These are phyloP conservation scores for Tylopilus orsonianus DNA, from an alignment of 1,284 basidiomycete species.

Conservation along the genomic window DNA sequence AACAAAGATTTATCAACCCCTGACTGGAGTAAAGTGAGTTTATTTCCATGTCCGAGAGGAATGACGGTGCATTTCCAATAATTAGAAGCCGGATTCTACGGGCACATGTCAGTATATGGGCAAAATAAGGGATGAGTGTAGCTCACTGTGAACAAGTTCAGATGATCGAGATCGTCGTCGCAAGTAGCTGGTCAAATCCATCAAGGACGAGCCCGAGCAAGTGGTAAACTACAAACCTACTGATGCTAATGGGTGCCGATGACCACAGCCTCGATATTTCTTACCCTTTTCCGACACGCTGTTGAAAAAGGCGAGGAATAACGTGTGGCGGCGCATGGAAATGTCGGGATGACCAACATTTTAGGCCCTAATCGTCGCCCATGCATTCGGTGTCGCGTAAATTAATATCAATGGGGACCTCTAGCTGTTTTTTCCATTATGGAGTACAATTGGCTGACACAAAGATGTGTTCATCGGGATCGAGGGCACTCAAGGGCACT, in stretches of 20 bases:
- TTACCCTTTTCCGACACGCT: slow-evolving; percentile 15
- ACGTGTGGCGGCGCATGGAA: too few species aligned
- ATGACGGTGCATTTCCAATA: slow-evolving; percentile 16
- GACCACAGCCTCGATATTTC: slow-evolving; percentile 14
- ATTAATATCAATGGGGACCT: slow-evolving; percentile 5
- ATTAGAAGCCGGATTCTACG: slow-evolving; percentile 20
- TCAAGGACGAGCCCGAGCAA: not conserved
- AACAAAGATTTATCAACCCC: slow-evolving; percentile 22
- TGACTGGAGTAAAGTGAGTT: slow-evolving; percentile 5
- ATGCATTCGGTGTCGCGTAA: not conserved
- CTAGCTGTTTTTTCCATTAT: not conserved
- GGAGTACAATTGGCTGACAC: slow-evolving; percentile 1
- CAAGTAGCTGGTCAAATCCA: slow-evolving; percentile 1
- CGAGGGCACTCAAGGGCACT: slow-evolving; percentile 5
- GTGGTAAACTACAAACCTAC: slow-evolving; percentile 2
- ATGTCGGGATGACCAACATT: slow-evolving; percentile 7
- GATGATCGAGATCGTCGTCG: slow-evolving; percentile 4
- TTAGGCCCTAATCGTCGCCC: slow-evolving; percentile 4
- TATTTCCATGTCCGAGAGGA: not conserved
- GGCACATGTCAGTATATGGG: not conserved
- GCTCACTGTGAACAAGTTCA: slow-evolving; percentile 11
- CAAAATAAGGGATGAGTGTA: not conserved
- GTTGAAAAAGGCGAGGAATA: slow-evolving; percentile 3
- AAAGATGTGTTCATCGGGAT: slow-evolving; percentile 1
- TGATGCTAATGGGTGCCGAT: not conserved